Base-by-base conservation (phyloP, 2,329 filamentous ascomycete species). In the Fusarium globosum region DNA sequence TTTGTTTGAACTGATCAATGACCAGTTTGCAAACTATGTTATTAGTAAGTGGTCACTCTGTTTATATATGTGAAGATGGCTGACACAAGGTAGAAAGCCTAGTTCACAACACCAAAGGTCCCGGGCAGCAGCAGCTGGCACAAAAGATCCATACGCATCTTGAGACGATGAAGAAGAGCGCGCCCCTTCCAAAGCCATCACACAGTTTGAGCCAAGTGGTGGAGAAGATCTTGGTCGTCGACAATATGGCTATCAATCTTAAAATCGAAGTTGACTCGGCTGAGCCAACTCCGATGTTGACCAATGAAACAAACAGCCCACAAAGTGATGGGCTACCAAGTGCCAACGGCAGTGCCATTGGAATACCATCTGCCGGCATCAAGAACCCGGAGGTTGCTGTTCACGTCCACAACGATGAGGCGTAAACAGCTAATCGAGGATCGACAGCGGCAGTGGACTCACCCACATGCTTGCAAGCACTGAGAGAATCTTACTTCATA, bases 1-100 rank as follows among this genome's bases (percentile, higher is more conserved):
- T n/a, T 84, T 98, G 42, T 88, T 92, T 70, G 86, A 88, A 28
- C 87, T 98, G 83, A 95, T 98, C 88, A 93, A 92, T 73, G 96
- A 99, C 80, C 93, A 94, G 73, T 98, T 92, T 81, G 96, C 94
- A 68, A 99, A 99, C 82, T 99, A 98, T 80, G 96, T 98, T 11
- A 93, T 98, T 70, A 96, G 95, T 97, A 90, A 90, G 94, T 82
- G 90, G 33, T 28, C 48, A 55, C 18, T 26, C n/a, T 28, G n/a
- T 18, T 26, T 9, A 35, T 36, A 15, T 8, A 52, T 51, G 18
- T 7, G 21, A 41, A 9, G 38, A n/a, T 23, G 41, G 48, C 75
- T 79, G 68, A 79, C 65, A 21, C 30, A 49, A 14, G 6, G 38
- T 79, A 97, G 94, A 98, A 84, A 97, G 95, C 84, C 87, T 98